Evolutionary conservation across 305 asterid genomes (phyloP).

Genomic region (Stenogyne calaminthoides): DNA sequence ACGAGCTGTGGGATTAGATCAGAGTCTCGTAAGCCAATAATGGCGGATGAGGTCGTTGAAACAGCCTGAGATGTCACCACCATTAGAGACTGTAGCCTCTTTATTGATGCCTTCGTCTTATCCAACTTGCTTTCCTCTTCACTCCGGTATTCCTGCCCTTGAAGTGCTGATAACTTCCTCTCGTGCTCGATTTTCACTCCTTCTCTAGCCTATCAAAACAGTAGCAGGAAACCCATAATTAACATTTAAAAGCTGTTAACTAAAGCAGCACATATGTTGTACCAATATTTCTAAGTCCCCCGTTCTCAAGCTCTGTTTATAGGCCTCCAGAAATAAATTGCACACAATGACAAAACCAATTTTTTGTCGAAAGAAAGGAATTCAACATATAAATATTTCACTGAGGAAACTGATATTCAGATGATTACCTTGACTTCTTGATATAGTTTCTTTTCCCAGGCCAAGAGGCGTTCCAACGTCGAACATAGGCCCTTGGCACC

Average conservation of each 20-base stretch:
- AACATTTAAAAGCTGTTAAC: neutral
- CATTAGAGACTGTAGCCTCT: conserved; percentile 78
- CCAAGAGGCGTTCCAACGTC: conserved; percentile 88
- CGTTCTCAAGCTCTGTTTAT: neutral
- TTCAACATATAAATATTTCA: neutral
- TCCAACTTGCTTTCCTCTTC: conserved; percentile 76
- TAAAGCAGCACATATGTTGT: neutral
- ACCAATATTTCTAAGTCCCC: neutral
- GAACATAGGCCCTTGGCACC: conserved; percentile 80
- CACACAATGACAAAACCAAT: conserved; percentile 3
- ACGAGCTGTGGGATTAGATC: conserved; percentile 93
- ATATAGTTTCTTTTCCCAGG: conserved; percentile 93
- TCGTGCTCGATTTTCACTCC: conserved; percentile 88
- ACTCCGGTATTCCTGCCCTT: conserved; percentile 78
- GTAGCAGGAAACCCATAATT: neutral
- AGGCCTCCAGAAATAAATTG: neutral
- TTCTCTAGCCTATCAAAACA: conserved; percentile 66
- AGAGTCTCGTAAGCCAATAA: conserved; percentile 67
- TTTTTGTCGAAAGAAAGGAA: too few relatives aligned
- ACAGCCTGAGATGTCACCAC: conserved; percentile 91
- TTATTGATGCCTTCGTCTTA: conserved; percentile 88
- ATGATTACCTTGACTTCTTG: conserved; percentile 90
- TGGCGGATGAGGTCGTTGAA: conserved; percentile 84
- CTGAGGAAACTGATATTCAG: neutral
- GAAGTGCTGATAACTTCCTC: conserved; percentile 73